These are phyloP conservation scores for Penicillium cinerascens DNA, from an alignment of 495 filamentous ascomycete genomes.

Conservation along the genomic window DNA sequence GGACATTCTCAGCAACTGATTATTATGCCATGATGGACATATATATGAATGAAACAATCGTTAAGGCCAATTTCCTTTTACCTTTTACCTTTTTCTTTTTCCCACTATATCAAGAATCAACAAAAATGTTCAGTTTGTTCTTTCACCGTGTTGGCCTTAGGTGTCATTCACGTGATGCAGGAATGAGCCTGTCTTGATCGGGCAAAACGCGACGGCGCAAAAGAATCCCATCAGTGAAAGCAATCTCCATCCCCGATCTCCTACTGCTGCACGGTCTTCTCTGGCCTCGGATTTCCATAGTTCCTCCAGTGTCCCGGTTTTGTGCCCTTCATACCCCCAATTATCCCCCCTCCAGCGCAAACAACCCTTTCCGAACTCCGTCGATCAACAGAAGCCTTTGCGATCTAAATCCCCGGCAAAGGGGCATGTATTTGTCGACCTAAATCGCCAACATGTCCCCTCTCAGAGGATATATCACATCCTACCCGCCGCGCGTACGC, in stretches of 20 bases:
- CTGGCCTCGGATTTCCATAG: background rate
- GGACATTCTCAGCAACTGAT: background rate
- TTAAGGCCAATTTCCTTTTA: background rate
- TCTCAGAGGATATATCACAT: constrained; percentile 85
- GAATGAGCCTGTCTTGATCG: constrained; percentile 26
- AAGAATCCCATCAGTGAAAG: constrained; percentile 19
- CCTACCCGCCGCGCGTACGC: constrained; percentile 87
- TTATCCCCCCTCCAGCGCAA: background rate
- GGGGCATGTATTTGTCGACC: constrained; percentile 42
- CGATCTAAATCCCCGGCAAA: constrained; percentile 18
- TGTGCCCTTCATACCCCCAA: background rate
- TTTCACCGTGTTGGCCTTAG: constrained; percentile 3
- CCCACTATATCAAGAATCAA: background rate
- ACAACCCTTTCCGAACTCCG: constrained; percentile 10
- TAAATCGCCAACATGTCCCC: constrained; percentile 52
- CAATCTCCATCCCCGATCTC: background rate
- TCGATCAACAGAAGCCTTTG: constrained; percentile 21
- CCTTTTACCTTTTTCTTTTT: background rate
- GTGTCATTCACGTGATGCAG: constrained; percentile 23
- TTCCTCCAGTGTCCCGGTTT: background rate
- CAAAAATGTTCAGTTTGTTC: background rate
- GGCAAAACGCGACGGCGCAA: constrained; percentile 41
- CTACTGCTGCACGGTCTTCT: background rate
- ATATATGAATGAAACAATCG: background rate
- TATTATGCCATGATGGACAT: background rate